Conservation (phyloP, 164 flowering plant species). For the Tetracentron sinense region DNA sequence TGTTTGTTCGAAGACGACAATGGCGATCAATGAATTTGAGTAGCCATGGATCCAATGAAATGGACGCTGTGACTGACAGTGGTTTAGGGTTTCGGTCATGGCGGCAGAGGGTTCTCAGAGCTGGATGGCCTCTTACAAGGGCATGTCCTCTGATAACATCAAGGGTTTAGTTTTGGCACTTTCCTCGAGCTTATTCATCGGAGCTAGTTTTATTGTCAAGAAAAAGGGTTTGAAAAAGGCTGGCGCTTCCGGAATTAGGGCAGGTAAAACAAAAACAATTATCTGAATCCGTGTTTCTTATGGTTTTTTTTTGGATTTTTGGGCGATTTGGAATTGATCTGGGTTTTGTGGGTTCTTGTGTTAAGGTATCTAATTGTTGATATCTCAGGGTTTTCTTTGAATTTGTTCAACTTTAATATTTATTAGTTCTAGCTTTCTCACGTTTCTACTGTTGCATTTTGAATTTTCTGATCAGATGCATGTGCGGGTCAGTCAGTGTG, state of each 20-base stretch:
- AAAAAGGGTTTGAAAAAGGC: conserved; percentile 83
- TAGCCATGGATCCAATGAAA: conserved; percentile 14
- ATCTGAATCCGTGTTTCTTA: no score
- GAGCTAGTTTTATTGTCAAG: conserved; percentile 79
- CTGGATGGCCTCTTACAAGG: conserved; percentile 47
- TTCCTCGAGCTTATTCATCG: conserved; percentile 70
- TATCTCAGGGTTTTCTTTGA: conserved; percentile 1
- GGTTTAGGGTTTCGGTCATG: conserved; percentile 19
- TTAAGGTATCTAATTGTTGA: background rate
- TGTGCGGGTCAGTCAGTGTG: background rate
- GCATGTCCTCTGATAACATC: conserved; percentile 75
- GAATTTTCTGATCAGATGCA: background rate
- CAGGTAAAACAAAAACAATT: conserved; percentile 38
- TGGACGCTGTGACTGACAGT: conserved; percentile 11
- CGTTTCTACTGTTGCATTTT: background rate
- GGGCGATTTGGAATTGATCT: background rate
- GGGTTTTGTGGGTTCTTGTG: background rate
- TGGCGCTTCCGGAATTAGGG: conserved; percentile 65
- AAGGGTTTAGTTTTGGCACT: conserved; percentile 67
- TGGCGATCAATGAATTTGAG: background rate
- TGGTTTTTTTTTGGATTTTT: background rate
- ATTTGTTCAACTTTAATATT: background rate
- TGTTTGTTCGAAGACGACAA: background rate
- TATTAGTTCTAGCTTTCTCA: background rate
- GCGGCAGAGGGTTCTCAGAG: conserved; percentile 20